A percentile compares a stretch with the other conserved stretches of the same genome.
Evolutionary conservation across 371 early-diverging fungal species (phyloP).

Genomic region (Nematocida sp.): DNA sequence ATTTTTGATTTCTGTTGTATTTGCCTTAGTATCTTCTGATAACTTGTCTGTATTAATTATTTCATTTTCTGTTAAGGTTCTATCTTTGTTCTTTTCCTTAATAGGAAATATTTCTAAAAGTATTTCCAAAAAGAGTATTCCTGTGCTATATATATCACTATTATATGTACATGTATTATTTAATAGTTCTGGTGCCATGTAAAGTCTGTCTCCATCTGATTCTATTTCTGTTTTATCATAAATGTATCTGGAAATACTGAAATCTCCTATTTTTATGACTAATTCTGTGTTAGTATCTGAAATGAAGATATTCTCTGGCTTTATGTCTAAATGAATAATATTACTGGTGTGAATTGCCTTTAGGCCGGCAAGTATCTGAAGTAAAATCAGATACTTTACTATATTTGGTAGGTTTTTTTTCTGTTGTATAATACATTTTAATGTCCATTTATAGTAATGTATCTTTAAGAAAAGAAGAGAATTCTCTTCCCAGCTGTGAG

Average conservation of each 20-base stretch:
- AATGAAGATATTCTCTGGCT: slow-evolving; percentile 67
- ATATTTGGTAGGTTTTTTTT: slow-evolving; percentile 6
- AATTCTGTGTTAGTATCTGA: slow-evolving; percentile 9
- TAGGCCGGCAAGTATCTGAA: slow-evolving; percentile 57
- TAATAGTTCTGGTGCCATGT: slow-evolving; percentile 87
- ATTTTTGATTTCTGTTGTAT: too few species aligned
- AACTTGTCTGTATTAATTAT: neutral
- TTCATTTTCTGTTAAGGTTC: slow-evolving; percentile 1
- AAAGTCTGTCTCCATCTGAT: slow-evolving; percentile 85
- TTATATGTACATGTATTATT: slow-evolving; percentile 75
- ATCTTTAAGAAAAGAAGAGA: slow-evolving; percentile 80
- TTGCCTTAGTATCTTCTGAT: too few species aligned
- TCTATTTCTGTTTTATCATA: slow-evolving; percentile 61
- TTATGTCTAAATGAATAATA: slow-evolving; percentile 67
- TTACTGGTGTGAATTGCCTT: slow-evolving; percentile 53
- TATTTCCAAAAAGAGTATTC: slow-evolving; percentile 79
- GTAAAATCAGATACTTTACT: slow-evolving; percentile 41
- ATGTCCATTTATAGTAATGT: slow-evolving; percentile 72
- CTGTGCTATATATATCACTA: slow-evolving; percentile 84
- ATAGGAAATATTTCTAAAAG: slow-evolving; percentile 28
- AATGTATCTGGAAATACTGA: slow-evolving; percentile 61
- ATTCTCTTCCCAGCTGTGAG: slow-evolving; percentile 81
- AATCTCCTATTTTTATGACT: slow-evolving; percentile 64
- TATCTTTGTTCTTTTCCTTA: slow-evolving; percentile 13
- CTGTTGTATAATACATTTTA: slow-evolving; percentile 54